These are phyloP conservation scores for Sisymbrium irio DNA, from an alignment of 345 rosid genomes.

Conservation along the genomic window DNA sequence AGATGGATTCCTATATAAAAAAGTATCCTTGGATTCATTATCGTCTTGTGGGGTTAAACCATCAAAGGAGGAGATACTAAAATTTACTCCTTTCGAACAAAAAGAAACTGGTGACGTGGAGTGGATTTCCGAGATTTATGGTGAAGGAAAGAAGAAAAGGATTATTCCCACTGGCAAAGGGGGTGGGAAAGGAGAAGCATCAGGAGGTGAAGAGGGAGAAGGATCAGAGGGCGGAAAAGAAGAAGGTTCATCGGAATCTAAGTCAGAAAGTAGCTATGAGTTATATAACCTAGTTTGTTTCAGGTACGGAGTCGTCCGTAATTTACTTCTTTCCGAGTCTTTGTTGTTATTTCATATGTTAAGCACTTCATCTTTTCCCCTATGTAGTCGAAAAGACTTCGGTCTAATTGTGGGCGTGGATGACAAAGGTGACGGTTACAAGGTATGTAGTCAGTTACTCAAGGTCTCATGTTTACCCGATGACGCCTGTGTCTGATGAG, in stretches of 20 bases:
- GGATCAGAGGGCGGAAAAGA: conserved; percentile 42
- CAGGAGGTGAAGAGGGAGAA: conserved; percentile 46
- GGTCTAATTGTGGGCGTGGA: conserved; percentile 83
- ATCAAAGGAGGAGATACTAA: conserved; percentile 72
- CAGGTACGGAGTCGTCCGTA: conserved; percentile 50
- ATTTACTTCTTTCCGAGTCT: conserved; percentile 11
- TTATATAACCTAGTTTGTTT: conserved; percentile 70
- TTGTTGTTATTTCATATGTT: conserved; percentile 9
- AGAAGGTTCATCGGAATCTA: conserved; percentile 58
- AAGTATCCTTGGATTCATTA: conserved; percentile 71
- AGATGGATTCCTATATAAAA: conserved; percentile 84
- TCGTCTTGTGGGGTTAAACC: conserved; percentile 68
- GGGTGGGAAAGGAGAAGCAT: conserved; percentile 61
- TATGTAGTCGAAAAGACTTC: conserved; percentile 80
- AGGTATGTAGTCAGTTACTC: conserved; percentile 45
- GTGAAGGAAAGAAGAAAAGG: conserved; percentile 59
- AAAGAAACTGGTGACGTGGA: conserved; percentile 62
- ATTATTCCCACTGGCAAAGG: conserved; percentile 46
- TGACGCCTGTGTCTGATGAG: conserved; percentile 23
- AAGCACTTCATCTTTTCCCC: conserved; percentile 23
- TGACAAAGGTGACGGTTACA: conserved; percentile 73
- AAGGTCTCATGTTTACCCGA: background rate
- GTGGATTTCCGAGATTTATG: conserved; percentile 93
- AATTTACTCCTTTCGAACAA: conserved; percentile 63
- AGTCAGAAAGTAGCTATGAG: conserved; percentile 45